Evolutionary conservation across 2,329 filamentous ascomycete genomes (phyloP).

Genomic region (Fusarium falciforme): DNA sequence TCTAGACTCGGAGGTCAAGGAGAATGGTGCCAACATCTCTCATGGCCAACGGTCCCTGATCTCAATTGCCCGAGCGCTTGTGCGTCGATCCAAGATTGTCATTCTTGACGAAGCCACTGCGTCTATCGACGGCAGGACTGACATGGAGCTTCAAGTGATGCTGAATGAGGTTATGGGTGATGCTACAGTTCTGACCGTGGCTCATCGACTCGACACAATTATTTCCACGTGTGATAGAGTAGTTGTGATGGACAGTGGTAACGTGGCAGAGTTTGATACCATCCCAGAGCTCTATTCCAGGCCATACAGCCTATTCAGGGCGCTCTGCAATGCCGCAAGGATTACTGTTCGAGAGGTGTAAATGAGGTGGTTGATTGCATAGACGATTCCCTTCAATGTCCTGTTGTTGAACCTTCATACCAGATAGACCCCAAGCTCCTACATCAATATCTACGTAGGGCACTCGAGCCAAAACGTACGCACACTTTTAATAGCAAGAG

Average conservation of each 20-base stretch:
- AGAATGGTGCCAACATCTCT: constrained; percentile 26
- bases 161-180: constrained; percentile 20
- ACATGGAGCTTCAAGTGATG: constrained; percentile 22
- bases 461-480: background rate
- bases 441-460: background rate
- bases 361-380: too few relatives aligned
- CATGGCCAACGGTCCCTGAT: constrained; percentile 21
- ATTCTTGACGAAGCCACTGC: constrained; percentile 25
- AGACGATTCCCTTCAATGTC: background rate
- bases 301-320: constrained; percentile 13
- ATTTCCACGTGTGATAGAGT: constrained; percentile 34
- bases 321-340: constrained; percentile 20
- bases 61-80: constrained; percentile 22
- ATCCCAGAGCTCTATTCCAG: constrained; percentile 8
- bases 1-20: constrained; percentile 24
- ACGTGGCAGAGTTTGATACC: constrained; percentile 28
- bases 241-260: constrained; percentile 31
- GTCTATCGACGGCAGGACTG: constrained; percentile 22
- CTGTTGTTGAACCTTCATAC: background rate
- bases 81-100: constrained; percentile 12
- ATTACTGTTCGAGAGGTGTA: background rate
- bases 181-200: constrained; percentile 35
- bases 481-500: background rate
- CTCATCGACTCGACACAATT: constrained; percentile 35
- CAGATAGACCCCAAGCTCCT: background rate